Evolutionary conservation across 352 stramenopile genomes (phyloP).

Genomic region (Phytopythium helicoides): DNA sequence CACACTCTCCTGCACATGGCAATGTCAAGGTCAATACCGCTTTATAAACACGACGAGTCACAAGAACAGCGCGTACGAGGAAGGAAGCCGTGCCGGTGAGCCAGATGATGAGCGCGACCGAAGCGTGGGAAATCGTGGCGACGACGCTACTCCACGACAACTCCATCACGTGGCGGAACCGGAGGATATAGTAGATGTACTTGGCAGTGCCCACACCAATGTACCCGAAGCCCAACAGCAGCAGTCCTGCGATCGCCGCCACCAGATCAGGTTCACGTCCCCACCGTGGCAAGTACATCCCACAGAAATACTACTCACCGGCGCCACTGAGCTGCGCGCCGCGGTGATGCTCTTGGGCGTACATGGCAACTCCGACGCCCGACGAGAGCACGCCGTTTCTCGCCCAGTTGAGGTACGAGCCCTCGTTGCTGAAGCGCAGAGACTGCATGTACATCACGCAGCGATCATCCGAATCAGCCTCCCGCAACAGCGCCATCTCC

Average conservation of each 20-base stretch:
- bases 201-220: conserved; percentile 85
- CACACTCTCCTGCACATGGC: conserved; percentile 64
- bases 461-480: too few relatives aligned
- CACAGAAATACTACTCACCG: too few relatives aligned
- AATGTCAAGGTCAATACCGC: neutral
- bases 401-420: conserved; percentile 88
- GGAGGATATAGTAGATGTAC: conserved; percentile 90
- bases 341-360: conserved; percentile 85
- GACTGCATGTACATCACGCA: conserved; percentile 28
- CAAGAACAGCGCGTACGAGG: conserved; percentile 38
- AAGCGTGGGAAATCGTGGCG: conserved; percentile 77
- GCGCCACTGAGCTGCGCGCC: conserved; percentile 80
- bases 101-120: conserved; percentile 82
- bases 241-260: conserved; percentile 28
- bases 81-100: conserved; percentile 83
- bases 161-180: conserved; percentile 86
- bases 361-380: conserved; percentile 82
- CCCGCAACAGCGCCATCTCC: too few relatives aligned
- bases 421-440: conserved; percentile 86
- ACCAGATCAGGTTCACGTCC: too few relatives aligned
- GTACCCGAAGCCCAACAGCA: conserved; percentile 85
- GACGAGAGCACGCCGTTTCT: conserved; percentile 84
- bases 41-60: neutral
- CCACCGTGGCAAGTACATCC: too few relatives aligned
- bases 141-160: conserved; percentile 85